Evolutionary conservation across 202 grass and related monocot genomes (phyloP), one percentile per base, ranked within the genome.

Genomic region (Setaria italica): DNA sequence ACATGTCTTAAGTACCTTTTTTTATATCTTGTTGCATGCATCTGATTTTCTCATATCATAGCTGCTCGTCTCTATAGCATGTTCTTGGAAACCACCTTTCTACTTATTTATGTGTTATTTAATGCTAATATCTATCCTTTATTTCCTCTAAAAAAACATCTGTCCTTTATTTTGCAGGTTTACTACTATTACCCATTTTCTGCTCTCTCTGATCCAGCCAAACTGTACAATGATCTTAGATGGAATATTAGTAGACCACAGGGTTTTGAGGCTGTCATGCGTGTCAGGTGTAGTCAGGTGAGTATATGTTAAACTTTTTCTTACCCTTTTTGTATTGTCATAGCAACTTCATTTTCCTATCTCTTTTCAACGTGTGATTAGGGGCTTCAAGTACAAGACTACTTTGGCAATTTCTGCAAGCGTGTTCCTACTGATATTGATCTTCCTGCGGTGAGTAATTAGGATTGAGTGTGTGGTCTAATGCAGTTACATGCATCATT

Each of bases 101-200:
- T 79, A 20, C 4, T 21, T 70, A 74, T 67, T 13, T 7, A n/a
- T 65, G 32, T 80, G 25, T 35, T 34, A 13, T 84, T 72, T 70
- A 11, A 73, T 50, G 4, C 45, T 58, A 55, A 79, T 54, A 33
- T 21, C 19, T 58, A 13, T 80, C n/a, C n/a, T 84, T 48, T 14
- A 51, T 77, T 30, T 42, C 46, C 19, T 7, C 54, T 57, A 57
- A 21, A 58, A 51, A 58, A 55, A 57, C 49, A 47, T 19, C 14
- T 80, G 37, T 15, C 63, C 70, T 86, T 88, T 34, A 57, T 47
- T 76, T 77, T 85, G 76, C 89, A 95, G 95, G 90, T 97, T 63
- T 97, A 97, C 90, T 94, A 93, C 82, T 97, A 97, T 80, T 93
- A 90, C 80, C 95, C 92, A 17, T 97, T 97, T 95, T 91, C 90